Conservation (phyloP, 345 rosid genomes). For the Boechera divaricarpa region DNA sequence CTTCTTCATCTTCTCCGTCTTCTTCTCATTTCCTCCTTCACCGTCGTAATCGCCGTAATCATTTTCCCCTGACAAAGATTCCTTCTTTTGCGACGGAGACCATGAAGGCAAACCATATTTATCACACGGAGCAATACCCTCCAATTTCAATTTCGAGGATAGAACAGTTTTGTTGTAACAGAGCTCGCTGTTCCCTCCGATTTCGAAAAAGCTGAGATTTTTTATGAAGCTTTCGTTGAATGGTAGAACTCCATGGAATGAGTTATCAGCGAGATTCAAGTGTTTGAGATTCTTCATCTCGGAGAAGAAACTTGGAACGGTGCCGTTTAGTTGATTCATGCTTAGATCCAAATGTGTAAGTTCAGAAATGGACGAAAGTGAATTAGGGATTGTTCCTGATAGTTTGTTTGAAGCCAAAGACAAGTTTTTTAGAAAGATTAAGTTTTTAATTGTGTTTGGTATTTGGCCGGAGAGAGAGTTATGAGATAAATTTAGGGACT, state of each 20-base stretch:
- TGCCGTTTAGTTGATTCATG: conserved; percentile 75
- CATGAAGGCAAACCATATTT: conserved; percentile 81
- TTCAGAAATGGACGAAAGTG: conserved; percentile 66
- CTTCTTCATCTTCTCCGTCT: not conserved
- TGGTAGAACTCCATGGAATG: conserved; percentile 75
- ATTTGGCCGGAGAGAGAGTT: conserved; percentile 69
- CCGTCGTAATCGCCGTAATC: conserved; percentile 47
- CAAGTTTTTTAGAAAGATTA: conserved; percentile 60
- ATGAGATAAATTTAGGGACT: conserved; percentile 61
- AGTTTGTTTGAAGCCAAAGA: conserved; percentile 72
- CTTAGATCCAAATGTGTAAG: conserved; percentile 73
- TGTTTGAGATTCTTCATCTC: conserved; percentile 63
- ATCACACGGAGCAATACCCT: conserved; percentile 78
- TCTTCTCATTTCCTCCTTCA: conserved; percentile 45
- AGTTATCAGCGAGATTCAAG: conserved; percentile 71
- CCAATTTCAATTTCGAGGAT: conserved; percentile 66
- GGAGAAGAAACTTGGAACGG: conserved; percentile 68
- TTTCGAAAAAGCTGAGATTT: conserved; percentile 57
- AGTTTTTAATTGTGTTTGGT: conserved; percentile 61
- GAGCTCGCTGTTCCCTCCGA: conserved; percentile 68
- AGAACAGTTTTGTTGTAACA: conserved; percentile 70
- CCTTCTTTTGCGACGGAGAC: conserved; percentile 62
- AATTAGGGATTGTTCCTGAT: conserved; percentile 72
- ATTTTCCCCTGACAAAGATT: conserved; percentile 1
- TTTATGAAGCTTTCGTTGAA: conserved; percentile 69